Evolutionary conservation across 768 basidiomycete species (phyloP), one percentile per base, ranked within the genome.

Genomic region (Hysterangium stoloniferum): DNA sequence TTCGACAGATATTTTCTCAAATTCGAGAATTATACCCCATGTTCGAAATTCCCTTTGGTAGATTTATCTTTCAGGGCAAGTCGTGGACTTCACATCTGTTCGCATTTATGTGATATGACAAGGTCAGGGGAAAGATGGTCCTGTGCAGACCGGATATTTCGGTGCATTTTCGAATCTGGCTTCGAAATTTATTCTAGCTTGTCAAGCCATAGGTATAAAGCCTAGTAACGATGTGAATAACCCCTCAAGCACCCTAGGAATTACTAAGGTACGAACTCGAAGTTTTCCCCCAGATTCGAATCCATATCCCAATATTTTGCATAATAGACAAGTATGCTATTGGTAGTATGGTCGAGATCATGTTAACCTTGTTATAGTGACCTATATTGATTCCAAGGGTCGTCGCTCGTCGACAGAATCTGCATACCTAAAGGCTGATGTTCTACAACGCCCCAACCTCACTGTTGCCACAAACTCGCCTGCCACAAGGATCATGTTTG

Each of bases 401-500:
- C 64, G 67, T 50, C 76, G 85, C 0, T 78, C 80, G 7, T 79
- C 84, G 1, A 72, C 80, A 0, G 82, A 86, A 57, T 65, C 73
- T 1, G 82, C 81, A 0, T 86, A 86, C 58, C 72, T 87, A 28
- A 85, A 82, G 0, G 64, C 72, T 0, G 69, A 78, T 0, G 84
- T 86, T 3, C 71, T 86, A 4, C 68, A 71, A 4, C 71, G 85
- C 33, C 76, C 76, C 4, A 87, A 87, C 55, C 69, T 88, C 20
- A 81, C 69, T 22, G 76, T 88, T 17, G 74, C 73, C 2, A 73
- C 75, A 19, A 64, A 72, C 42, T 76, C 80, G 0, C 71, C 70
- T 4, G 82, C 76, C 3, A 82, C 79, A 8, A 75, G 70, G 29
- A 61, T 88, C 15, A 25, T 63, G 6, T 79, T 83, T 55, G 74